phyloP scores from a whole-genome alignment of 2,329 filamentous ascomycete genomes.

The Fusarium keratoplasticum region DNA sequence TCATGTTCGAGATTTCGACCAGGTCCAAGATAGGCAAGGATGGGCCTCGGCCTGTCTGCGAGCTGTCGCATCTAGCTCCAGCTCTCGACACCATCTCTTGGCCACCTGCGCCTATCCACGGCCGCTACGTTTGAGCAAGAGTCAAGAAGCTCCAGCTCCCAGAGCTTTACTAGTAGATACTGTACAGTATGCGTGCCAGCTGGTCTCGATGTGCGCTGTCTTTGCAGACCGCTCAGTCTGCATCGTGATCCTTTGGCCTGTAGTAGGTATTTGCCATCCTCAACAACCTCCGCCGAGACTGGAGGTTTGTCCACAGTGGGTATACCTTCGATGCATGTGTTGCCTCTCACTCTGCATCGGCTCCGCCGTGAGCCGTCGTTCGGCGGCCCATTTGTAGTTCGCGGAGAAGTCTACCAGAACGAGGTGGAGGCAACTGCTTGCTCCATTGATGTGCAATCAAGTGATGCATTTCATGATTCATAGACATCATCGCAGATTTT shows the following conservation, averaged over 20 bases:
- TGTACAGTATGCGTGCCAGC: neutral
- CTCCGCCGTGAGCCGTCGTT: constrained; percentile 22
- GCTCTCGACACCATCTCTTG: constrained; percentile 5
- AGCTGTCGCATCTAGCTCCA: constrained; percentile 9
- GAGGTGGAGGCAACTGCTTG: constrained; percentile 10
- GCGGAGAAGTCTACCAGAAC: constrained; percentile 17
- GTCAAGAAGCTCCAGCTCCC: neutral
- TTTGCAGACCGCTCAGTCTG: neutral
- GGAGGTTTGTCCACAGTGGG: constrained; percentile 31
- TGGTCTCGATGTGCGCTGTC: neutral
- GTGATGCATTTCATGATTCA: constrained; percentile 23
- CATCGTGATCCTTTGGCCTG: neutral
- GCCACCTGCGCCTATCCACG: constrained; percentile 15
- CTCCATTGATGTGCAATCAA: neutral
- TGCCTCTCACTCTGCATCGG: constrained; percentile 5
- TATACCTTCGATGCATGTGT: constrained; percentile 17
- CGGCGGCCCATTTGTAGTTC: neutral
- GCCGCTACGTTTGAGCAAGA: constrained; percentile 10
- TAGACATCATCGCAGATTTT: neutral
- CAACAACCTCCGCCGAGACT: constrained; percentile 1
- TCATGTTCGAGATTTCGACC: neutral
- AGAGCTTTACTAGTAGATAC: neutral
- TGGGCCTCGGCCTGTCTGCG: constrained; percentile 5
- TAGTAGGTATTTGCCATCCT: neutral
- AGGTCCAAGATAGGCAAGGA: neutral